These are phyloP conservation scores for Hansfordia pulvinata DNA, from an alignment of 2,329 filamentous ascomycete species.

Conservation along the genomic window DNA sequence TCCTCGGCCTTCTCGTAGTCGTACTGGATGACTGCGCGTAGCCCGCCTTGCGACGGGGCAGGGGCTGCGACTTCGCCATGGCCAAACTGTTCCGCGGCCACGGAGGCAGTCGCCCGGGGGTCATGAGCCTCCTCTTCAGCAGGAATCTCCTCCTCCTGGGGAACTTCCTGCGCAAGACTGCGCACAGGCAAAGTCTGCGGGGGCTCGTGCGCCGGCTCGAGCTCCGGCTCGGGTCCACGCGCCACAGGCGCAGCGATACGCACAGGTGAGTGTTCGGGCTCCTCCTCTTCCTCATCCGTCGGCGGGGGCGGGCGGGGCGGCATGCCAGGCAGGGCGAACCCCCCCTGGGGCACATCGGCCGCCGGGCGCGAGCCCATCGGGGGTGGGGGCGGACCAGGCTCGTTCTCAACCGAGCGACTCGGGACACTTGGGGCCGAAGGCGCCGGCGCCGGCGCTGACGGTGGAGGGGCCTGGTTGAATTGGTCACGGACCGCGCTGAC, in stretches of 20 bases:
- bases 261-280: slow-evolving; percentile 55
- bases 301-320: slow-evolving; percentile 44
- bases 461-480: slow-evolving; percentile 65
- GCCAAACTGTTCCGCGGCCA: slow-evolving; percentile 33
- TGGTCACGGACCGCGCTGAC: slow-evolving; percentile 68
- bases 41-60: slow-evolving; percentile 34
- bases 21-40: slow-evolving; percentile 71
- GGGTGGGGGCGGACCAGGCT: slow-evolving; percentile 44
- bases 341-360: slow-evolving; percentile 42
- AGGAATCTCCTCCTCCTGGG: slow-evolving; percentile 48
- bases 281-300: slow-evolving; percentile 43
- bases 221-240: slow-evolving; percentile 40
- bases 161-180: slow-evolving; percentile 47
- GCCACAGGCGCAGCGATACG: slow-evolving; percentile 76
- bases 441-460: slow-evolving; percentile 34
- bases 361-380: slow-evolving; percentile 46
- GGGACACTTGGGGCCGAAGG: slow-evolving; percentile 7
- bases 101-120: slow-evolving; percentile 43
- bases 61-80: slow-evolving; percentile 20
- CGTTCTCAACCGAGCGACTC: slow-evolving; percentile 21
- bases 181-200: slow-evolving; percentile 48
- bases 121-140: slow-evolving; percentile 52
- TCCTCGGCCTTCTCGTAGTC: slow-evolving; percentile 98
- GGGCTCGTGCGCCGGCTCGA: slow-evolving; percentile 35
- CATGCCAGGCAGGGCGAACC: slow-evolving; percentile 67